These are phyloP conservation scores for Diplocarpon rosae DNA, from an alignment of 2,329 filamentous ascomycete genomes.

Conservation along the genomic window DNA sequence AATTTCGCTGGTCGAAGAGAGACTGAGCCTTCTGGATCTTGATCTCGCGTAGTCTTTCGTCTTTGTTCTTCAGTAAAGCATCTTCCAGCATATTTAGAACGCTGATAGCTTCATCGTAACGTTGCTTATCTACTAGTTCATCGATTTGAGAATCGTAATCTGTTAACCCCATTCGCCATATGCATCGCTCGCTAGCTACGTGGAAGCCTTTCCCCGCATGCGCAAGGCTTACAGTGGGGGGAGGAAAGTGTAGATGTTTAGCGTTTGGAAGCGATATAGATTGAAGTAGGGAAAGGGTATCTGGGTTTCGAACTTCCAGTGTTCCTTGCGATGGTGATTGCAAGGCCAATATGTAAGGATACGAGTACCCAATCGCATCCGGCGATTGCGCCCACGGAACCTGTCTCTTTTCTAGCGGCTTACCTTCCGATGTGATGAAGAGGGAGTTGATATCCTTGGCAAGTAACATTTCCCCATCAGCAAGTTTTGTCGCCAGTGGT, in stretches of 20 bases:
- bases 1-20: constrained; percentile 74
- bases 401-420: constrained; percentile 70
- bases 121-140: constrained; percentile 60
- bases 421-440: constrained; percentile 78
- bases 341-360: constrained; percentile 84
- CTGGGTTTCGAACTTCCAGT: constrained; percentile 84
- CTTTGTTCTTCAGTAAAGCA: constrained; percentile 75
- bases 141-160: constrained; percentile 86
- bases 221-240: constrained; percentile 85
- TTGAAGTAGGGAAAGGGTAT: constrained; percentile 82
- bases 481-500: constrained; percentile 72
- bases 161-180: constrained; percentile 93
- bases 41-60: constrained; percentile 67
- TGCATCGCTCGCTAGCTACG: constrained; percentile 77
- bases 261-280: constrained; percentile 73
- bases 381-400: constrained; percentile 87
- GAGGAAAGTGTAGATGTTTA: constrained; percentile 78
- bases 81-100: constrained; percentile 84
- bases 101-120: constrained; percentile 87
- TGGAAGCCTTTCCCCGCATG: constrained; percentile 95
- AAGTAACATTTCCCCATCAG: constrained; percentile 77
- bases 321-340: constrained; percentile 74
- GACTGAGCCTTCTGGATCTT: constrained; percentile 85
- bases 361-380: constrained; percentile 88
- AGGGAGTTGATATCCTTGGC: constrained; percentile 96